Evolutionary conservation across 2,329 filamentous ascomycete genomes (phyloP).

Genomic region (Coniochaeta sp.): DNA sequence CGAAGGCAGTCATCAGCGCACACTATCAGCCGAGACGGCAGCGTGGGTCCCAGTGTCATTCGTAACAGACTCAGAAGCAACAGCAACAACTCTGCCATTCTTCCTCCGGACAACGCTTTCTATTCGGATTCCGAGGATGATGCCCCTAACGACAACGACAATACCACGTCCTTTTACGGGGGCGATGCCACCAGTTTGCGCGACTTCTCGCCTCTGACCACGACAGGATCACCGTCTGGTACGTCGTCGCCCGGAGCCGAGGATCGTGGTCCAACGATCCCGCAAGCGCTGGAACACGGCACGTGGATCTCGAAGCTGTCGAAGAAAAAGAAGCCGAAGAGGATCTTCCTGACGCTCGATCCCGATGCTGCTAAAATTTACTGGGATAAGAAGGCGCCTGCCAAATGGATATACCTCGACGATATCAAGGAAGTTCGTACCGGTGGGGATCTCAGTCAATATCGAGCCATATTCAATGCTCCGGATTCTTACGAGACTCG

Average conservation of each 20-base stretch:
- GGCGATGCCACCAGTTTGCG: not conserved
- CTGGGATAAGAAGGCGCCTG: slow-evolving; percentile 73
- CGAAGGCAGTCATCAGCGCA: slow-evolving; percentile 65
- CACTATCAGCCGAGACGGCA: slow-evolving; percentile 73
- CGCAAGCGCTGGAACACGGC: slow-evolving; percentile 69
- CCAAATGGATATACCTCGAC: slow-evolving; percentile 87
- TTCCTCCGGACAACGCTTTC: slow-evolving; percentile 40
- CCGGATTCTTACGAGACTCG: slow-evolving; percentile 58
- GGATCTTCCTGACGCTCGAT: slow-evolving; percentile 66
- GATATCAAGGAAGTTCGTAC: slow-evolving; percentile 88
- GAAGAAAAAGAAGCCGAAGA: slow-evolving; percentile 76
- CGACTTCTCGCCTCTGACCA: slow-evolving; percentile 14
- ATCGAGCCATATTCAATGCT: slow-evolving; percentile 75
- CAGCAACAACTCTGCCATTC: slow-evolving; percentile 61
- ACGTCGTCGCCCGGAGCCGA: slow-evolving; percentile 27
- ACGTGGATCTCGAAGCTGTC: slow-evolving; percentile 76
- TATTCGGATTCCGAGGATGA: slow-evolving; percentile 52
- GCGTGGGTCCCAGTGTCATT: slow-evolving; percentile 82
- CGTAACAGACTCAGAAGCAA: slow-evolving; percentile 67
- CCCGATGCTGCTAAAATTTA: slow-evolving; percentile 77
- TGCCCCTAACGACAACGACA: slow-evolving; percentile 40
- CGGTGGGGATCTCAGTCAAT: slow-evolving; percentile 78
- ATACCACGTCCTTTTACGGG: not conserved
- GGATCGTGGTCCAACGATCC: slow-evolving; percentile 64
- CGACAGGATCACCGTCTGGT: slow-evolving; percentile 5